phyloP scores from a whole-genome alignment of 441 rosid genomes.

The Populus trichocarpa region DNA sequence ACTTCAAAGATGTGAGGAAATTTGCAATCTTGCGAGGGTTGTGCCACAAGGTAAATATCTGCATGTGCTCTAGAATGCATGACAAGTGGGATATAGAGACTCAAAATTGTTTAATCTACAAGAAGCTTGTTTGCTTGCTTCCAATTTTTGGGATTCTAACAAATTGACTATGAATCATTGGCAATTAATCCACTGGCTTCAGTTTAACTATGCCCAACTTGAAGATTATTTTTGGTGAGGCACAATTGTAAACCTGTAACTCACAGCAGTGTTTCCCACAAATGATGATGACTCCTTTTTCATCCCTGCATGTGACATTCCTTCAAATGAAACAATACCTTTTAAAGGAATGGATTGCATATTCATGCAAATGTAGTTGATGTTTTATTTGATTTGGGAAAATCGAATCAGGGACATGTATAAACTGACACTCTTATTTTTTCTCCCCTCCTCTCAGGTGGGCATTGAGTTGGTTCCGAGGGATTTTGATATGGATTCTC shows the following conservation, averaged over 20 bases:
- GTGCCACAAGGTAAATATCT: slow-evolving; percentile 54
- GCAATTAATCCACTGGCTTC: background rate
- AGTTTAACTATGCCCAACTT: background rate
- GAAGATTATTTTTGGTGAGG: background rate
- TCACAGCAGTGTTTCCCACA: background rate
- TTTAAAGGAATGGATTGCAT: background rate
- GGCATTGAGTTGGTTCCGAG: slow-evolving; percentile 67
- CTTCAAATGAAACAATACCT: slow-evolving; percentile 2
- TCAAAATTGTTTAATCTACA: background rate
- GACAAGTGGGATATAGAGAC: background rate
- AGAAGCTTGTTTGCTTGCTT: background rate
- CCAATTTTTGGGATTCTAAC: background rate
- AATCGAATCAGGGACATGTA: background rate
- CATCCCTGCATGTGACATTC: background rate
- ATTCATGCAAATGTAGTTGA: background rate
- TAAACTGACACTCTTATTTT: slow-evolving; percentile 14
- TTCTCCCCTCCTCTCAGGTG: slow-evolving; percentile 35
- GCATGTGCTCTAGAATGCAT: slow-evolving; percentile 1
- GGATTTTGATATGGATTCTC: slow-evolving; percentile 63
- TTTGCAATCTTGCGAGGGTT: slow-evolving; percentile 61
- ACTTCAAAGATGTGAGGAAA: slow-evolving; percentile 56
- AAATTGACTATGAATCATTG: slow-evolving; percentile 2
- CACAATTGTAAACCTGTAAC: background rate
- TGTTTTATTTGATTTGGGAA: slow-evolving; percentile 2
- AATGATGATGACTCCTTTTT: background rate